Percentiles rank a stretch among this genome's conserved stretches.
Conservation (phyloP, 768 basidiomycete species). For the Pleurotus ostreatus region DNA sequence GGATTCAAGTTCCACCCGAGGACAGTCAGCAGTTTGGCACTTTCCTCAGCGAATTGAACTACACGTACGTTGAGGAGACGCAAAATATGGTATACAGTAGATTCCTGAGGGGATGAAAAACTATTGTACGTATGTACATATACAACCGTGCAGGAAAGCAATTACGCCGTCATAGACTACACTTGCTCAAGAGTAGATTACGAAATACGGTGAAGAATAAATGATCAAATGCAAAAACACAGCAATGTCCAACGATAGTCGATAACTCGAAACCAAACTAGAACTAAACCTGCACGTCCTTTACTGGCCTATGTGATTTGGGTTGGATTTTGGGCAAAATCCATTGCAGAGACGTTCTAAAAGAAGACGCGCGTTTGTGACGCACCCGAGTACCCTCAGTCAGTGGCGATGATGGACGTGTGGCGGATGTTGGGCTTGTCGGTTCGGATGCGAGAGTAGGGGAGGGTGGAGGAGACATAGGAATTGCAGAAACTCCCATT, state of each 20-base stretch:
- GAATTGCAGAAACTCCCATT: constrained; percentile 12
- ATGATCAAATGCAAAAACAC: constrained; percentile 1
- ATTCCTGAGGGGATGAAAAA: constrained; percentile 45
- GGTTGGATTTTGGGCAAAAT: constrained; percentile 17
- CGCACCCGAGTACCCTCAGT: constrained; percentile 8
- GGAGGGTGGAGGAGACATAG: constrained; percentile 5
- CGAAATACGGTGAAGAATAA: constrained; percentile 9
- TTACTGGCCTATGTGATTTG: constrained; percentile 13
- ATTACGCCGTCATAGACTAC: constrained; percentile 6
- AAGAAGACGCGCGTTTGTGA: constrained; percentile 21
- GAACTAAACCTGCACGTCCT: constrained; percentile 8
- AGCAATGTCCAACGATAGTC: background rate
- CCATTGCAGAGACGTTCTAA: constrained; percentile 26
- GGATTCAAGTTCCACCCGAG: constrained; percentile 80
- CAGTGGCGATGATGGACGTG: background rate
- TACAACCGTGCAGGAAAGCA: background rate
- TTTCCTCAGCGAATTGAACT: constrained; percentile 78
- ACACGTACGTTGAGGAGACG: constrained; percentile 91
- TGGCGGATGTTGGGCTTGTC: constrained; percentile 8
- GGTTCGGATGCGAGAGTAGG: background rate
- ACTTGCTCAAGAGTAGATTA: constrained; percentile 1
- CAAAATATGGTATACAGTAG: constrained; percentile 79
- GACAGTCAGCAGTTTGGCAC: constrained; percentile 66
- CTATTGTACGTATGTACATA: too few relatives aligned
- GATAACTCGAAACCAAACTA: too few relatives aligned